A percentile compares a stretch with the other conserved stretches of the same genome.
Conservation (phyloP, 2,329 filamentous ascomycete genomes). For the Xylariaceae sp. region DNA sequence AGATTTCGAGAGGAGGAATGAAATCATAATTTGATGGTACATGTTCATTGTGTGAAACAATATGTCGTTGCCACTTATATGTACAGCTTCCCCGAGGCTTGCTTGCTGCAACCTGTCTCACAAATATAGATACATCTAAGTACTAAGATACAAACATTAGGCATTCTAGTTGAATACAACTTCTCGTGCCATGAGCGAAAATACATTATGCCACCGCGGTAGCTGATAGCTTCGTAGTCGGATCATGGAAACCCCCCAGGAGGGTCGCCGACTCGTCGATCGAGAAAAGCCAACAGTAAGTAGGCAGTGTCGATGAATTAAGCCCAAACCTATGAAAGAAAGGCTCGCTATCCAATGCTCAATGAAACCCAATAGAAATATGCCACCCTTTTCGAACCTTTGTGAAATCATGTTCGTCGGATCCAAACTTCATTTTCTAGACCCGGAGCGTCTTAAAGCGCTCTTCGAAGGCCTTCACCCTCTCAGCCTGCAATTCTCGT, state of each 20-base stretch:
- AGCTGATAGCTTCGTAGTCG: neutral
- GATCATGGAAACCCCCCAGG: constrained; percentile 4
- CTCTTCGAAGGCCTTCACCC: constrained; percentile 50
- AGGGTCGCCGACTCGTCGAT: constrained; percentile 8
- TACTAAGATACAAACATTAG: constrained; percentile 18
- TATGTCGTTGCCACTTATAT: too few relatives aligned
- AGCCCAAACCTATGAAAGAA: constrained; percentile 10
- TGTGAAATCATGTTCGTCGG: neutral
- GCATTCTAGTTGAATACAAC: constrained; percentile 12
- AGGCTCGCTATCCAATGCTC: constrained; percentile 9
- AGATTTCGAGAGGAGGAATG: too few relatives aligned
- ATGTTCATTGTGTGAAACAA: too few relatives aligned
- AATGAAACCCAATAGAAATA: constrained; percentile 19
- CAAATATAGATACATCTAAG: constrained; percentile 20
- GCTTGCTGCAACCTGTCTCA: neutral
- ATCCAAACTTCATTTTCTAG: constrained; percentile 7
- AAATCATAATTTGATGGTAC: too few relatives aligned
- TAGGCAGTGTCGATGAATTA: constrained; percentile 6
- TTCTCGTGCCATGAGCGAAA: constrained; percentile 10
- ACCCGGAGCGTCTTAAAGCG: constrained; percentile 35
- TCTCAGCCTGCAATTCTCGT: constrained; percentile 63
- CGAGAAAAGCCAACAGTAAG: constrained; percentile 7
- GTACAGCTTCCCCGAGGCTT: neutral
- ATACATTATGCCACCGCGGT: neutral
- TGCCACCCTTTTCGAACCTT: constrained; percentile 9